A percentile compares a stretch with the other conserved stretches of the same genome.
These are phyloP conservation scores for Cordyceps cicadae DNA, from an alignment of 2,329 filamentous ascomycete genomes.

Conservation along the genomic window DNA sequence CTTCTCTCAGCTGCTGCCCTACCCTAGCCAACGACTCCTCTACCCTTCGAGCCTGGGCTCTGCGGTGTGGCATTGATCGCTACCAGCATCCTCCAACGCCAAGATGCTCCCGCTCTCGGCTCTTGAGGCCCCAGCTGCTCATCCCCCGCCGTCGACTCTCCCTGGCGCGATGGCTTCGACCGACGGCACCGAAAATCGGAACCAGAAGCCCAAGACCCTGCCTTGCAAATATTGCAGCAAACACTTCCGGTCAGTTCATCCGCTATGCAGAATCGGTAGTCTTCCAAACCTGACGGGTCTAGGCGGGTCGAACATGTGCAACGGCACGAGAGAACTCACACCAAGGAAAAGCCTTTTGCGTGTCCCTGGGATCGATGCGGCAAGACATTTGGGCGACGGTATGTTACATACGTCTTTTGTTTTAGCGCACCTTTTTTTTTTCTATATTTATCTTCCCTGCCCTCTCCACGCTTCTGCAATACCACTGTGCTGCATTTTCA, in stretches of 20 bases:
- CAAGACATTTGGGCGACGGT: constrained; percentile 56
- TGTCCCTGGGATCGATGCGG: constrained; percentile 52
- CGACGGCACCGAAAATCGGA: constrained; percentile 43
- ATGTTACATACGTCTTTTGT: constrained; percentile 24
- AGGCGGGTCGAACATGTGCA: constrained; percentile 58
- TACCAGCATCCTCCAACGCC: constrained; percentile 14
- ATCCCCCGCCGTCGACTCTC: constrained; percentile 18
- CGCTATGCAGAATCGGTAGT: background rate
- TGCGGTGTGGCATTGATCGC: background rate
- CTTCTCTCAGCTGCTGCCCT: background rate
- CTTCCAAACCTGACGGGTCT: constrained; percentile 10
- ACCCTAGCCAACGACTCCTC: constrained; percentile 2
- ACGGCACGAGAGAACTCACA: constrained; percentile 55
- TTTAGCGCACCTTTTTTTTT: constrained; percentile 7
- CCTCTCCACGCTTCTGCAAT: constrained; percentile 11
- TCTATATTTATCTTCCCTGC: constrained; percentile 10
- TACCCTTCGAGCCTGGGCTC: background rate
- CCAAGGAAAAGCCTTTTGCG: constrained; percentile 56
- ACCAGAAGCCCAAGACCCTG: constrained; percentile 53
- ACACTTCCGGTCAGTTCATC: constrained; percentile 42
- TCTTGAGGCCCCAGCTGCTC: constrained; percentile 38
- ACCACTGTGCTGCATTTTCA: constrained; percentile 6
- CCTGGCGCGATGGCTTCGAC: constrained; percentile 24
- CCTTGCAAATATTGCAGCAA: constrained; percentile 58
- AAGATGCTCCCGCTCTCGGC: constrained; percentile 47